Percentiles rank a stretch among this genome's conserved stretches.
Conservation (phyloP, 2,329 filamentous ascomycete genomes). For the Fusarium dimerum region DNA sequence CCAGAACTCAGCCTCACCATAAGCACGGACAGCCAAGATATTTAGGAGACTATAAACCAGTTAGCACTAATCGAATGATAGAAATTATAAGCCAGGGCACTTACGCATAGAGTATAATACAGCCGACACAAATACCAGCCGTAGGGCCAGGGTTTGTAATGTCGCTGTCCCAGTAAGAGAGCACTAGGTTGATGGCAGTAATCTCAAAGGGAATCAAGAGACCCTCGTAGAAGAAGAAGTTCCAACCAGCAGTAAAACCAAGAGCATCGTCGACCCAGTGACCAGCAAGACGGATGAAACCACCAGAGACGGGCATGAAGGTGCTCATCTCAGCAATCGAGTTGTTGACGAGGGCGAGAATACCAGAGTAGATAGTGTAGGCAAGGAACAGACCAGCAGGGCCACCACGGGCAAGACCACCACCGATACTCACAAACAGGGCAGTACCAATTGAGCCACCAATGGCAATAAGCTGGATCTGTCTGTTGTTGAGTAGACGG, state of each 20-base stretch:
- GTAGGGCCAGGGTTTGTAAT: constrained; percentile 66
- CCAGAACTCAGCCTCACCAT: constrained; percentile 74
- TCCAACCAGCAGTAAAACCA: constrained; percentile 54
- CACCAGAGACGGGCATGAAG: constrained; percentile 63
- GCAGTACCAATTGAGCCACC: constrained; percentile 60
- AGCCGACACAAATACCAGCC: constrained; percentile 59
- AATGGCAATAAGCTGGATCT: constrained; percentile 61
- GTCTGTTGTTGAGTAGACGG: constrained; percentile 53
- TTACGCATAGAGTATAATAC: constrained; percentile 59
- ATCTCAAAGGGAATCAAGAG: constrained; percentile 47
- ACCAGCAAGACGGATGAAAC: constrained; percentile 65
- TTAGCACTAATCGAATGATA: constrained; percentile 6
- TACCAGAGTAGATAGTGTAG: constrained; percentile 55
- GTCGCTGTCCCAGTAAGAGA: constrained; percentile 42
- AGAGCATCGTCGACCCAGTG: constrained; percentile 67
- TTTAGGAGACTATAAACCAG: constrained; percentile 53
- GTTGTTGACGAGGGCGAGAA: constrained; percentile 65
- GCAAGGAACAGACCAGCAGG: constrained; percentile 57
- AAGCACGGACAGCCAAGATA: constrained; percentile 64
- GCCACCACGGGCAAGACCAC: constrained; percentile 48
- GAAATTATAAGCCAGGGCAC: constrained; percentile 30
- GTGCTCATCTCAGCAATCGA: constrained; percentile 65
- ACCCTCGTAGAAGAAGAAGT: constrained; percentile 48
- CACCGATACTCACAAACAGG: constrained; percentile 63
- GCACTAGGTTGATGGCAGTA: constrained; percentile 43